These are phyloP conservation scores for Komagataella phaffii DNA, from an alignment of 805 yeast genomes.

Conservation along the genomic window DNA sequence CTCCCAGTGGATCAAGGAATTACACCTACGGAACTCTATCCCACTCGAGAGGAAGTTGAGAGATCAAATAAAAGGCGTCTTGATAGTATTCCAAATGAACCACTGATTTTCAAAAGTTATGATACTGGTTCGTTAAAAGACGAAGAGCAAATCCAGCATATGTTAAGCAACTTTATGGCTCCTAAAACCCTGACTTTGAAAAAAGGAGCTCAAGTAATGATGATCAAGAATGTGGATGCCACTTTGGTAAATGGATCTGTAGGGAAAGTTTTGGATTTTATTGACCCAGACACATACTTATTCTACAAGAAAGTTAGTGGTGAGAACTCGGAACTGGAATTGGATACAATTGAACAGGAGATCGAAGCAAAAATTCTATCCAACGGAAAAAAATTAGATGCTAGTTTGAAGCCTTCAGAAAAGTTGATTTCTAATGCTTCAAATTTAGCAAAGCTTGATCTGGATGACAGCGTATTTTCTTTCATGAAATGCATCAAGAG, in stretches of 20 bases:
- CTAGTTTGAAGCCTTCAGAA: conserved; percentile 8
- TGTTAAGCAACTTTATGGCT: conserved; percentile 58
- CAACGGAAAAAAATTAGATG: conserved; percentile 6
- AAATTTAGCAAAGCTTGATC: conserved; percentile 8
- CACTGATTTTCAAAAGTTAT: conserved; percentile 26
- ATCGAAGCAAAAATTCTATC: conserved; percentile 7
- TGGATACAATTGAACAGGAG: conserved; percentile 9
- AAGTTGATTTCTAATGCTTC: conserved; percentile 9
- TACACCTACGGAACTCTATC: conserved; percentile 78
- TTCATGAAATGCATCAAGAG: conserved; percentile 17
- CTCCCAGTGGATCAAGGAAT: conserved; percentile 60
- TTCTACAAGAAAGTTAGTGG: conserved; percentile 17
- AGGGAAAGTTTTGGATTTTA: conserved; percentile 58
- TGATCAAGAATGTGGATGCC: conserved; percentile 69
- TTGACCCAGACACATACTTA: conserved; percentile 34
- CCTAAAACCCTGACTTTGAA: conserved; percentile 50
- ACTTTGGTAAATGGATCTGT: conserved; percentile 81
- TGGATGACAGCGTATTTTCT: conserved; percentile 36
- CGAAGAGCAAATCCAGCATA: conserved; percentile 7
- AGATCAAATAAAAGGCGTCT: conserved; percentile 49
- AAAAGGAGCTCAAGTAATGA: conserved; percentile 90
- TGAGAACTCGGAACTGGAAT: conserved; percentile 1
- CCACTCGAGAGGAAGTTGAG: conserved; percentile 80
- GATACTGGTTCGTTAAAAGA: conserved; percentile 23
- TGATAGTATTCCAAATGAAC: conserved; percentile 31